Conservation (phyloP, 2,329 filamentous ascomycete genomes). For the Lasiodiplodia gonubiensis region DNA sequence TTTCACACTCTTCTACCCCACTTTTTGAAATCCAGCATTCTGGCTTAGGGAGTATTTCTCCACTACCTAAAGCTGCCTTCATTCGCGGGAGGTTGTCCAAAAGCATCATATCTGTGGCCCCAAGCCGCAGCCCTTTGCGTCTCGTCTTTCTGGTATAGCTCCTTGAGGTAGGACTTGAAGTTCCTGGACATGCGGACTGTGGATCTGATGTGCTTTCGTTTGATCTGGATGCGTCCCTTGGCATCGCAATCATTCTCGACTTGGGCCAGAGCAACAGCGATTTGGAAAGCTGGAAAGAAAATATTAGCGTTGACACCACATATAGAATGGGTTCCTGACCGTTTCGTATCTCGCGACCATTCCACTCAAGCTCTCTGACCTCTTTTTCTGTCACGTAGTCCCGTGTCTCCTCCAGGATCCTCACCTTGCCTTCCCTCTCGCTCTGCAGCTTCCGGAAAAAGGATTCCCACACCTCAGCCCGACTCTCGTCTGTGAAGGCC, state of each 20-base stretch:
- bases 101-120: not conserved
- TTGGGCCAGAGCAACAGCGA: constrained; percentile 34
- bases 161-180: constrained; percentile 34
- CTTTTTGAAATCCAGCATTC: too few species aligned
- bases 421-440: constrained; percentile 29
- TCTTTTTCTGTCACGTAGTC: constrained; percentile 22
- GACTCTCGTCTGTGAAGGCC: constrained; percentile 31
- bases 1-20: too few species aligned
- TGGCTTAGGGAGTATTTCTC: too few species aligned
- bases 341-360: constrained; percentile 42
- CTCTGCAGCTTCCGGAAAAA: constrained; percentile 36
- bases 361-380: constrained; percentile 35
- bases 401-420: constrained; percentile 1
- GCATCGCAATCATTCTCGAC: constrained; percentile 29
- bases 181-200: constrained; percentile 32
- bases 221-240: constrained; percentile 28
- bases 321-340: constrained; percentile 28
- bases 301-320: not conserved
- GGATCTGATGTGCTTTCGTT: constrained; percentile 31
- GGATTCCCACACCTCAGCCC: constrained; percentile 36
- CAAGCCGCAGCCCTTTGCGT: constrained; percentile 11
- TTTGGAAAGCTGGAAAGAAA: constrained; percentile 33
- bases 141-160: constrained; percentile 30
- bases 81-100: not conserved
- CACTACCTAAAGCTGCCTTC: not conserved